Evolutionary conservation across 306 rosid species (phyloP).

Genomic region (Dicorynia guianensis): DNA sequence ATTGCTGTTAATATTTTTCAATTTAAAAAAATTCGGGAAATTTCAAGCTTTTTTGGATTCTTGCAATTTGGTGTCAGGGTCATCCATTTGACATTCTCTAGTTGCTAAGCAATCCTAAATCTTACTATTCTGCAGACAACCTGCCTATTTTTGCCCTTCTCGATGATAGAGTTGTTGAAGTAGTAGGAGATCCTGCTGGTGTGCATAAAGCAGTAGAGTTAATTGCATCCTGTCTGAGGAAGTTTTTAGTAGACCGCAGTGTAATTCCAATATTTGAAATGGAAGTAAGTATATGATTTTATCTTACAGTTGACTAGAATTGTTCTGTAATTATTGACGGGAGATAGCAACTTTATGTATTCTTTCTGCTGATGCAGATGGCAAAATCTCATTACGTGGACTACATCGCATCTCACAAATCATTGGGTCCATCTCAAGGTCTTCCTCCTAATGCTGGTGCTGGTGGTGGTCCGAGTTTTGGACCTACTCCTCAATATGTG

Average conservation of each 20-base stretch:
- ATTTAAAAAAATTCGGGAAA: too few species aligned
- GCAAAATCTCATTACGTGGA: constrained; percentile 69
- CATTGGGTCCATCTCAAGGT: constrained; percentile 94
- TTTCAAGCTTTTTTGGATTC: neutral
- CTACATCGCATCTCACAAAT: constrained; percentile 79
- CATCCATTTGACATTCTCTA: constrained; percentile 22
- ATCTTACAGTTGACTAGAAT: constrained; percentile 8
- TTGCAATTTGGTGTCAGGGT: constrained; percentile 36
- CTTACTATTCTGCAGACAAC: constrained; percentile 70
- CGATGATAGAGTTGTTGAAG: constrained; percentile 97
- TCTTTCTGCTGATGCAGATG: constrained; percentile 82
- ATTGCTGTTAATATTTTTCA: too few species aligned
- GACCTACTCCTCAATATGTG: constrained; percentile 77
- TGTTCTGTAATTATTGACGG: constrained; percentile 8
- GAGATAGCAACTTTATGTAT: constrained; percentile 34
- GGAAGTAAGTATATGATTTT: constrained; percentile 61
- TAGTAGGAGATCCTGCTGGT: constrained; percentile 79
- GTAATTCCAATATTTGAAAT: constrained; percentile 86
- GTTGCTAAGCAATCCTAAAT: constrained; percentile 38
- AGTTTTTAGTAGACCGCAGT: constrained; percentile 92
- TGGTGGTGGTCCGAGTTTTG: constrained; percentile 90
- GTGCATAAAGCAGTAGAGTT: constrained; percentile 93
- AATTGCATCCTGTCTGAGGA: constrained; percentile 89
- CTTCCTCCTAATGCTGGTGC: constrained; percentile 62
- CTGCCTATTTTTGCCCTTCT: constrained; percentile 91